Evolutionary conservation across 2,329 filamentous ascomycete genomes (phyloP).

Genomic region (Monosporascus ibericus): DNA sequence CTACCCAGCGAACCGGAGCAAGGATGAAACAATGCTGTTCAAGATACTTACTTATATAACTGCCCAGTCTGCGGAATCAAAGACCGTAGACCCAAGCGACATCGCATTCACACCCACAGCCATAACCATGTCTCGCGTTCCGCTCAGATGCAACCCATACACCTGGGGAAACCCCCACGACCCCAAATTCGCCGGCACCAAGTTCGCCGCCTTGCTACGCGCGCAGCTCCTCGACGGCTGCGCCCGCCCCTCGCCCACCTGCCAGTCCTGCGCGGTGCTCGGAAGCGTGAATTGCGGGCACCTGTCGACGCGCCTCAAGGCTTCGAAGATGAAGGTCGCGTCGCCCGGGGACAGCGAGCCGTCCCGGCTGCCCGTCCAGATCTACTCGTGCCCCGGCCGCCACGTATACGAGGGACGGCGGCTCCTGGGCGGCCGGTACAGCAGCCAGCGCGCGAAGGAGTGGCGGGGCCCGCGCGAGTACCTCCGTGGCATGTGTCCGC

Average conservation of each 20-base stretch:
- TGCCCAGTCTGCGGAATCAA: not conserved
- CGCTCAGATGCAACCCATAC: not conserved
- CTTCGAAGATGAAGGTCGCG: not conserved
- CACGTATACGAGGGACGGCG: not conserved
- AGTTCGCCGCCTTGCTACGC: not conserved
- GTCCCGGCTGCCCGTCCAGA: not conserved
- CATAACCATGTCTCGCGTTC: no score
- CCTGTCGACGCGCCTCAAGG: not conserved
- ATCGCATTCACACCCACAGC: not conserved
- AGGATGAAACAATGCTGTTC: not conserved
- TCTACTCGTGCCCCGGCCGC: not conserved
- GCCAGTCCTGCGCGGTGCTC: not conserved
- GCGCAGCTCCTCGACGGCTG: not conserved
- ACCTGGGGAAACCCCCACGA: not conserved
- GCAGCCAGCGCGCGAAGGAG: not conserved
- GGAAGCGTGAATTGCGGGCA: not conserved
- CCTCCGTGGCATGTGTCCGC: not conserved
- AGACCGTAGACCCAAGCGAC: not conserved
- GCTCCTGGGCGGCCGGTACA: not conserved
- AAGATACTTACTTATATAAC: not conserved
- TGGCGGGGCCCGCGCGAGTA: not conserved
- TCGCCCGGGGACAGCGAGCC: not conserved
- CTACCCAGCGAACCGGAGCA: not conserved
- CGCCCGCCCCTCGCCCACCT: not conserved
- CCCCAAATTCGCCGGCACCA: not conserved